Conservation (phyloP, 176 grass and related monocot genomes). For the sorghum (Sorghum bicolor) region DNA sequence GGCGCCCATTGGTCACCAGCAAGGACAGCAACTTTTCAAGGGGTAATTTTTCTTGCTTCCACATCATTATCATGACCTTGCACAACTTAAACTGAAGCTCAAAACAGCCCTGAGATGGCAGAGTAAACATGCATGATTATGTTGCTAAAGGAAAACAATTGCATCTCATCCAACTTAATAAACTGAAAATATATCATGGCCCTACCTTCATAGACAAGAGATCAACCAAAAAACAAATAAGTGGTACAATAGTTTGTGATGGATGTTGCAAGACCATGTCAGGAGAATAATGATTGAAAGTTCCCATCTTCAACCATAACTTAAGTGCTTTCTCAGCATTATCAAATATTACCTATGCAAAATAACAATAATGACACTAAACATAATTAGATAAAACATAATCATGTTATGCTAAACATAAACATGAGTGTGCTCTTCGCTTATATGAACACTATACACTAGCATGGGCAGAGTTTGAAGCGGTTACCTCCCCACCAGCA, state of each 20-base stretch:
- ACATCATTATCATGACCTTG: constrained; percentile 60
- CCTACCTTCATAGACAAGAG: constrained; percentile 76
- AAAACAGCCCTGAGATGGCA: constrained; percentile 60
- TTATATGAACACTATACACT: background rate
- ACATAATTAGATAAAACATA: constrained; percentile 28
- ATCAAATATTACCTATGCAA: constrained; percentile 60
- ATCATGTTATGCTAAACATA: background rate
- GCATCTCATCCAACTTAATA: background rate
- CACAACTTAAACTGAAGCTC: constrained; percentile 76
- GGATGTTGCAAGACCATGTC: constrained; percentile 28
- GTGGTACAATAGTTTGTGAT: constrained; percentile 43
- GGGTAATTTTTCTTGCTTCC: constrained; percentile 54
- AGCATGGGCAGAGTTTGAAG: background rate
- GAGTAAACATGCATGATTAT: constrained; percentile 30
- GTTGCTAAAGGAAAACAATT: constrained; percentile 16
- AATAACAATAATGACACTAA: constrained; percentile 16
- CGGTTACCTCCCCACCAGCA: constrained; percentile 51
- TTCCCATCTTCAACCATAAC: constrained; percentile 50
- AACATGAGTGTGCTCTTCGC: background rate
- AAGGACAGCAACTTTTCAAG: constrained; percentile 55
- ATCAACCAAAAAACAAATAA: constrained; percentile 85
- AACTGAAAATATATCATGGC: background rate
- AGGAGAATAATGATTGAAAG: constrained; percentile 32
- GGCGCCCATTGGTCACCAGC: constrained; percentile 56
- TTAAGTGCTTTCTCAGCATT: constrained; percentile 37